phyloP scores from a whole-genome alignment of 108 stramenopile species.

The Fragilaria crotonensis region DNA sequence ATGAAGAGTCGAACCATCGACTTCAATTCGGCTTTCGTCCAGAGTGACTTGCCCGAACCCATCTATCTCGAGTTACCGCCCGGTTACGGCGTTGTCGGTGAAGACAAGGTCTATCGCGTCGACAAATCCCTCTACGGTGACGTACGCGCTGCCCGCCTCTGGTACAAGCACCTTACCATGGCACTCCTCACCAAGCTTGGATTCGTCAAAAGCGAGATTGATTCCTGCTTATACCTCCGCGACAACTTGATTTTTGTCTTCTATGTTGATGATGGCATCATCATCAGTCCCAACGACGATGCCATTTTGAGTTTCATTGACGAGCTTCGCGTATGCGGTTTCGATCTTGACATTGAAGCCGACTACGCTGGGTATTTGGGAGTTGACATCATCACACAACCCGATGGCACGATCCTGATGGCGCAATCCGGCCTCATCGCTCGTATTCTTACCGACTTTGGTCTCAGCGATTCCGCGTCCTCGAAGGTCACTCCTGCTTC shows the following conservation, averaged over 20 bases:
- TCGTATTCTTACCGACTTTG: constrained; percentile 36
- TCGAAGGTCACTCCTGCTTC: not conserved
- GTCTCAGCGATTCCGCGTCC: constrained; percentile 1
- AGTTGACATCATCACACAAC: constrained; percentile 4
- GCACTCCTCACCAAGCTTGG: constrained; percentile 4
- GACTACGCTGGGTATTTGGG: constrained; percentile 20
- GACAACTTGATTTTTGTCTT: constrained; percentile 12
- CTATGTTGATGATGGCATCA: constrained; percentile 24
- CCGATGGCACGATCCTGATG: constrained; percentile 4
- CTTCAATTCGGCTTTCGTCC: constrained; percentile 16
- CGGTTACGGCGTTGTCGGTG: constrained; percentile 6
- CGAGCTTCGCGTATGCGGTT: constrained; percentile 1
- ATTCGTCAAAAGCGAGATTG: constrained; percentile 9
- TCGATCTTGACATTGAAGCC: constrained; percentile 22
- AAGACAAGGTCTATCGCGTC: not conserved
- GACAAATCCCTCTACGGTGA: constrained; percentile 11
- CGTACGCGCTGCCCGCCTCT: constrained; percentile 6
- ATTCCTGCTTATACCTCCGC: constrained; percentile 33
- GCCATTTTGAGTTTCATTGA: constrained; percentile 4
- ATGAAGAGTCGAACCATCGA: constrained; percentile 14
- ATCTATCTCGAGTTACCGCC: constrained; percentile 13
- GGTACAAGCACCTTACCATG: constrained; percentile 10
- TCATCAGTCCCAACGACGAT: constrained; percentile 1
- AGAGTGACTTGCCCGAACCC: not conserved
- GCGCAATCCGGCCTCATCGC: constrained; percentile 40